Evolutionary conservation across 2,329 filamentous ascomycete genomes (phyloP).

Genomic region (Hirsutella thompsonii): DNA sequence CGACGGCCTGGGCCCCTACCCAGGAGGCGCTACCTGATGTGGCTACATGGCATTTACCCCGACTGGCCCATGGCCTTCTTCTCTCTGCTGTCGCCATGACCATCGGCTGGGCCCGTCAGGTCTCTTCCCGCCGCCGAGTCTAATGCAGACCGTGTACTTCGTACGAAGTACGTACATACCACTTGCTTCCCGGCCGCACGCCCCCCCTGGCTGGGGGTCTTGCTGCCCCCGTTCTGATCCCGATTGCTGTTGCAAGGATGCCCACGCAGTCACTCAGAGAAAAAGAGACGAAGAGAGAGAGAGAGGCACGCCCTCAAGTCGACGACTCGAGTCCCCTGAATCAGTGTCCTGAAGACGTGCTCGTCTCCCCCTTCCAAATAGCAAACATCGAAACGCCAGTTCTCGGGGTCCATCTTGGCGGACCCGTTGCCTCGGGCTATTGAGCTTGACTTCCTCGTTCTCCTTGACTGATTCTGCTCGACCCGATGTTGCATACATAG

Average conservation of each 20-base stretch:
- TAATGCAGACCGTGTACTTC: slow-evolving; percentile 1
- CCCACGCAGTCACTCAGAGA: background rate
- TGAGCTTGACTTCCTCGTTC: background rate
- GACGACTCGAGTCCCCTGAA: background rate
- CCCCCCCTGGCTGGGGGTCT: slow-evolving; percentile 1
- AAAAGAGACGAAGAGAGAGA: no score
- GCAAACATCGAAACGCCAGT: background rate
- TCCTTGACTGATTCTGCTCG: background rate
- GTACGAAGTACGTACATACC: background rate
- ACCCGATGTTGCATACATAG: no score
- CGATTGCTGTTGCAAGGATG: slow-evolving; percentile 1
- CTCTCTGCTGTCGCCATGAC: background rate
- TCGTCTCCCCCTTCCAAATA: background rate
- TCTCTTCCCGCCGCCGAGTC: slow-evolving; percentile 1
- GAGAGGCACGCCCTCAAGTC: background rate
- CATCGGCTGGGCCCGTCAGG: slow-evolving; percentile 2
- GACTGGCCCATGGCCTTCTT: slow-evolving; percentile 1
- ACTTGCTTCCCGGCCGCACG: background rate
- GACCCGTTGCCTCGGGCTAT: background rate
- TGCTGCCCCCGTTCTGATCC: background rate
- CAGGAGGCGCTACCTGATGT: slow-evolving; percentile 2
- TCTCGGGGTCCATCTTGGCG: background rate
- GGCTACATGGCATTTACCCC: slow-evolving; percentile 3
- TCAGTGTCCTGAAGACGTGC: background rate
- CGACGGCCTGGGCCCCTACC: background rate